Percentiles rank a stretch among this genome's conserved stretches.
phyloP scores from a whole-genome alignment of 83 land plant genomes.

The Diphasiastrum complanatum region DNA sequence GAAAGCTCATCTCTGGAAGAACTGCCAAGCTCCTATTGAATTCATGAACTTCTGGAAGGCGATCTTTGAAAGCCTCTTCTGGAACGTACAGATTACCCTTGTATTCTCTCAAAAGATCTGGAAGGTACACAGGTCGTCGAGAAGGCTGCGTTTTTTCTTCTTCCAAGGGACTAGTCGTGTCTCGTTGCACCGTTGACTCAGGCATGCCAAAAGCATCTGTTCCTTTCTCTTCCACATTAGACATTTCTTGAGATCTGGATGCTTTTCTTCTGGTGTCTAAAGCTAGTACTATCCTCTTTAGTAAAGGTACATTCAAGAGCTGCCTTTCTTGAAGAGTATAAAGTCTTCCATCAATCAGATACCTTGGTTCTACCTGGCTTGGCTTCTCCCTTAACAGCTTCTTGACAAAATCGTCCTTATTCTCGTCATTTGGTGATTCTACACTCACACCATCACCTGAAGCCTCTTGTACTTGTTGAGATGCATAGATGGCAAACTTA shows the following conservation, averaged over 20 bases:
- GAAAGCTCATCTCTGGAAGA: constrained; percentile 60
- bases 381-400: constrained; percentile 62
- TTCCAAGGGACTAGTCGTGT: not conserved
- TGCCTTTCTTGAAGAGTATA: constrained; percentile 52
- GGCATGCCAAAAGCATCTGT: not conserved
- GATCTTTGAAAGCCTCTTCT: constrained; percentile 52
- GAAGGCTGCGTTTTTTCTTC: constrained; percentile 4
- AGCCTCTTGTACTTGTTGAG: too few species aligned
- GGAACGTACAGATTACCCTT: constrained; percentile 89
- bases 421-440: too few species aligned
- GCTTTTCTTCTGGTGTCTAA: not conserved
- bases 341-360: constrained; percentile 41
- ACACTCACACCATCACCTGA: too few species aligned
- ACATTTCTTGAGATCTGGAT: constrained; percentile 1
- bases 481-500: too few species aligned
- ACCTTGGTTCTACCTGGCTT: constrained; percentile 64
- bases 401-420: constrained; percentile 49
- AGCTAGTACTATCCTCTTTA: constrained; percentile 23
- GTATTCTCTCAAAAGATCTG: constrained; percentile 74
- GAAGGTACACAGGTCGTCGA: constrained; percentile 41
- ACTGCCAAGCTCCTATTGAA: constrained; percentile 44
- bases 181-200: not conserved
- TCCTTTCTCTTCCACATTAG: constrained; percentile 6
- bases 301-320: constrained; percentile 22
- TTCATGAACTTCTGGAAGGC: constrained; percentile 58